phyloP scores from a whole-genome alignment of 352 stramenopile species.

The Globisporangium spinosum region DNA sequence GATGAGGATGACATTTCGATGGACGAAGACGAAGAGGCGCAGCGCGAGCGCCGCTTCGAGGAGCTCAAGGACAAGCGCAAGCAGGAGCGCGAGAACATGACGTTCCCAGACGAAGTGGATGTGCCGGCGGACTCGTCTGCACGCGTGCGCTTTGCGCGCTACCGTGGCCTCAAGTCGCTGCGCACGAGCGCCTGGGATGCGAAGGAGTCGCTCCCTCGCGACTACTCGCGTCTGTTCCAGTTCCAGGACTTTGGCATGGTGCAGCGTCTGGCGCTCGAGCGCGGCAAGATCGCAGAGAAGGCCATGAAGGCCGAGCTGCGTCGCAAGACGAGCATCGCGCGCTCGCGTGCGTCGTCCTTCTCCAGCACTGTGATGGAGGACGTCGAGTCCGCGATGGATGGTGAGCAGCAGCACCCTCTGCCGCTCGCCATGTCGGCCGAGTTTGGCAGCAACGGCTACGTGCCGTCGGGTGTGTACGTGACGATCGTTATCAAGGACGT shows the following conservation, averaged over 20 bases:
- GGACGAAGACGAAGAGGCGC: slow-evolving; percentile 63
- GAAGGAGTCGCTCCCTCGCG: slow-evolving; percentile 96
- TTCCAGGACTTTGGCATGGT: slow-evolving; percentile 94
- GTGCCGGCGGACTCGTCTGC: slow-evolving; percentile 52
- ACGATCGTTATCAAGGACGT: slow-evolving; percentile 83
- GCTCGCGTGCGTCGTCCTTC: slow-evolving; percentile 56
- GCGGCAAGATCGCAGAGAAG: slow-evolving; percentile 69
- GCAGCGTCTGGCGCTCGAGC: slow-evolving; percentile 90
- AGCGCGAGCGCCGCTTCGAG: slow-evolving; percentile 30
- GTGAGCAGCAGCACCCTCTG: slow-evolving; percentile 28
- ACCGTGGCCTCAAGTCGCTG: slow-evolving; percentile 96
- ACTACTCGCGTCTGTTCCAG: slow-evolving; percentile 97
- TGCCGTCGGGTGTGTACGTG: slow-evolving; percentile 93
- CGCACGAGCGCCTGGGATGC: slow-evolving; percentile 96
- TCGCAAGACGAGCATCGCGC: slow-evolving; percentile 45
- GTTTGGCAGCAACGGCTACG: slow-evolving; percentile 79
- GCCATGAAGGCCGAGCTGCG: slow-evolving; percentile 63
- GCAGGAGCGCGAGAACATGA: slow-evolving; percentile 90
- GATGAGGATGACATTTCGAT: slow-evolving; percentile 78
- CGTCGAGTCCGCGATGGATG: slow-evolving; percentile 39
- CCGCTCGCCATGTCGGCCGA: slow-evolving; percentile 32
- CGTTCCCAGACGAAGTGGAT: slow-evolving; percentile 96
- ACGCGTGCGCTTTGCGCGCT: slow-evolving; percentile 81
- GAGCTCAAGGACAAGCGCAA: slow-evolving; percentile 80
- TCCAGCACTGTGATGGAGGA: slow-evolving; percentile 63